Conservation (phyloP, 2,329 filamentous ascomycete genomes). For the Lecanicillium sp. region DNA sequence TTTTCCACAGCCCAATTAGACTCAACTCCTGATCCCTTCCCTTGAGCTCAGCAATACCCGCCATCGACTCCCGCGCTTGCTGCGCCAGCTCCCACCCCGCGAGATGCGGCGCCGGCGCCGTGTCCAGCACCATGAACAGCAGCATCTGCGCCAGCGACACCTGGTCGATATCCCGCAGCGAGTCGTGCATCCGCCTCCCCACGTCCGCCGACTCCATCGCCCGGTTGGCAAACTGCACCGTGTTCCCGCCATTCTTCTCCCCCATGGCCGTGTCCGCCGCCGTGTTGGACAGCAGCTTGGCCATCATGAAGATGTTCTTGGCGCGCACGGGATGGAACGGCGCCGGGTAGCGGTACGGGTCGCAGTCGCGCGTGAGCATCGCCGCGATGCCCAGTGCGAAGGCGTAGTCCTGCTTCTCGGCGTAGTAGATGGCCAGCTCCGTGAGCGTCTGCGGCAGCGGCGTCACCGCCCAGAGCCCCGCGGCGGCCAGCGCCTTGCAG, state of each 20-base stretch:
- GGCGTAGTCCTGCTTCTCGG: constrained; percentile 35
- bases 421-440: constrained; percentile 40
- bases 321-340: constrained; percentile 46
- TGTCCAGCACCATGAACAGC: constrained; percentile 40
- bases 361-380: constrained; percentile 40
- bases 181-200: constrained; percentile 22
- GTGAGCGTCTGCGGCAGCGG: constrained; percentile 41
- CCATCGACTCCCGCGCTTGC: constrained; percentile 41
- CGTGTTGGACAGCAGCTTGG: constrained; percentile 46
- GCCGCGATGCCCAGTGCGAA: constrained; percentile 42
- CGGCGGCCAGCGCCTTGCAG: constrained; percentile 21
- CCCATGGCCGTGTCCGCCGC: constrained; percentile 33
- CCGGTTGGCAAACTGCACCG: constrained; percentile 15
- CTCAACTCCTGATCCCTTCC: constrained; percentile 40
- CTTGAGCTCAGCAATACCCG: constrained; percentile 40
- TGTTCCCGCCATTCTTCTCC: constrained; percentile 21
- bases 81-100: constrained; percentile 40
- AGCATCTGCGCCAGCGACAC: constrained; percentile 49
- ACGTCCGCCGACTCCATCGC: constrained; percentile 15
- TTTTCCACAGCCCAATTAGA: constrained; percentile 39
- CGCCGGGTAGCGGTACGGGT: constrained; percentile 44
- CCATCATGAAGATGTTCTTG: constrained; percentile 45
- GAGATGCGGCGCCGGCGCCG: constrained; percentile 36
- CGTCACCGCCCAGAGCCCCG: constrained; percentile 41
- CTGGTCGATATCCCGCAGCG: constrained; percentile 42